These are phyloP conservation scores for Gliomastix tumulicola DNA, from an alignment of 2,329 filamentous ascomycete species.

Conservation along the genomic window DNA sequence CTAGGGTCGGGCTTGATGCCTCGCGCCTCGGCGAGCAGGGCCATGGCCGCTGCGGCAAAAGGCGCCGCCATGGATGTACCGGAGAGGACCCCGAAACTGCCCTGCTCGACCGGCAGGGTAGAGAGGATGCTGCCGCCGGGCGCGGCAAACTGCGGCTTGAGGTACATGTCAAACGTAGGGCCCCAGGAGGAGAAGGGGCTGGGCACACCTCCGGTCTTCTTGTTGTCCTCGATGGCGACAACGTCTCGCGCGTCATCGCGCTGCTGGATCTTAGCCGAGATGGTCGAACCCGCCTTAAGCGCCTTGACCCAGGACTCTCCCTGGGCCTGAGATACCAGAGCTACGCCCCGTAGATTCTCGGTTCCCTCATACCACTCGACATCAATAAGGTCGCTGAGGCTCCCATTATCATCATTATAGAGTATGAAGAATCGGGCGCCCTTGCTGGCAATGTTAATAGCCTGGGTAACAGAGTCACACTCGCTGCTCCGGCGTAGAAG, in stretches of 20 bases:
- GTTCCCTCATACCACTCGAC: no score
- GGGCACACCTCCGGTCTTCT: slow-evolving; percentile 9
- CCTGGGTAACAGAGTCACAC: no score
- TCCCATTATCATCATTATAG: no score
- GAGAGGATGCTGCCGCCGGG: slow-evolving; percentile 34
- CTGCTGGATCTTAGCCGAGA: no score
- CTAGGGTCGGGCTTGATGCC: slow-evolving; percentile 37
- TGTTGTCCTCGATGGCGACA: background rate
- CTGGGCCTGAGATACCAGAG: slow-evolving; percentile 30
- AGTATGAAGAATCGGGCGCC: no score
- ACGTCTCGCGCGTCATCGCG: no score
- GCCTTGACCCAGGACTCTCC: slow-evolving; percentile 35
- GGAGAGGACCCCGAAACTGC: slow-evolving; percentile 29
- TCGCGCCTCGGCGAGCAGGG: slow-evolving; percentile 32
- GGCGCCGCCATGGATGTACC: slow-evolving; percentile 42
- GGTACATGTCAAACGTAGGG: slow-evolving; percentile 28
- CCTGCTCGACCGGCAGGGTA: slow-evolving; percentile 31
- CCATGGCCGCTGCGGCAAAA: slow-evolving; percentile 27
- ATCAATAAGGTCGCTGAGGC: no score
- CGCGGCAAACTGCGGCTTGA: slow-evolving; percentile 30
- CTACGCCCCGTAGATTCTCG: slow-evolving; percentile 24
- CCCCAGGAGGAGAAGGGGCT: slow-evolving; percentile 30
- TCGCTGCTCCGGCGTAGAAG: no score
- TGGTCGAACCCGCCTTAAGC: slow-evolving; percentile 32
- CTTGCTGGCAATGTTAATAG: no score